Percentiles rank a stretch among this genome's conserved stretches.
Evolutionary conservation across 768 basidiomycete species (phyloP).

Genomic region (Termitomyces sp.): DNA sequence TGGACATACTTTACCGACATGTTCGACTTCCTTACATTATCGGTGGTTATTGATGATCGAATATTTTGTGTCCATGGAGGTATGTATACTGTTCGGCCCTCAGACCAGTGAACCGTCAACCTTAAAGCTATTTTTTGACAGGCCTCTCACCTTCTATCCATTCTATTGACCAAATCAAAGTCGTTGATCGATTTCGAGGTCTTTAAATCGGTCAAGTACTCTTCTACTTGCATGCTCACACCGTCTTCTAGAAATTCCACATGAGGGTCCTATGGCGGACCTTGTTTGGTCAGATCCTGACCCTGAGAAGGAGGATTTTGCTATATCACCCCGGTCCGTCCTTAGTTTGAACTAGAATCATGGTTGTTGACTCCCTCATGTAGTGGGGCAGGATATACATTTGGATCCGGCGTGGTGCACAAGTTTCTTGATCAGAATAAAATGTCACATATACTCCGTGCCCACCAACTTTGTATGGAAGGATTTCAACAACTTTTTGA

Average conservation of each 20-base stretch:
- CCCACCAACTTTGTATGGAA: slow-evolving; percentile 99
- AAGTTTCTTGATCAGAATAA: slow-evolving; percentile 95
- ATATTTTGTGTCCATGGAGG: slow-evolving; percentile 99
- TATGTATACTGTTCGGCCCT: slow-evolving; percentile 40
- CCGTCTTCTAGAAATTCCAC: slow-evolving; percentile 79
- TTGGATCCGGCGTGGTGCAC: slow-evolving; percentile 95
- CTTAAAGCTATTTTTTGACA: slow-evolving; percentile 24
- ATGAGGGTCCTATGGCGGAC: slow-evolving; percentile 99
- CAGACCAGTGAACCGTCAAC: slow-evolving; percentile 7
- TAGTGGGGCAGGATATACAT: slow-evolving; percentile 98
- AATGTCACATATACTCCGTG: slow-evolving; percentile 96
- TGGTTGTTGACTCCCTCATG: slow-evolving; percentile 13
- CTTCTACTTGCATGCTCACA: slow-evolving; percentile 14
- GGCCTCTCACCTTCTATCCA: slow-evolving; percentile 97
- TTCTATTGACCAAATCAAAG: slow-evolving; percentile 99
- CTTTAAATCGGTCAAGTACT: slow-evolving; percentile 14
- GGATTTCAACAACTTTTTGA: slow-evolving; percentile 98
- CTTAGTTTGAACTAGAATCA: slow-evolving; percentile 13
- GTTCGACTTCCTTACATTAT: slow-evolving; percentile 98
- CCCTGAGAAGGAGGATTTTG: slow-evolving; percentile 98
- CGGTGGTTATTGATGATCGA: slow-evolving; percentile 96
- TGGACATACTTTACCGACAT: slow-evolving; percentile 99
- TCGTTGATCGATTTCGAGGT: slow-evolving; percentile 98
- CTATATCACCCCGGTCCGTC: slow-evolving; percentile 90
- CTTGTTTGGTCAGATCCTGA: slow-evolving; percentile 99